phyloP scores from a whole-genome alignment of 257 asterid species.

The Solanum bulbocastanum region DNA sequence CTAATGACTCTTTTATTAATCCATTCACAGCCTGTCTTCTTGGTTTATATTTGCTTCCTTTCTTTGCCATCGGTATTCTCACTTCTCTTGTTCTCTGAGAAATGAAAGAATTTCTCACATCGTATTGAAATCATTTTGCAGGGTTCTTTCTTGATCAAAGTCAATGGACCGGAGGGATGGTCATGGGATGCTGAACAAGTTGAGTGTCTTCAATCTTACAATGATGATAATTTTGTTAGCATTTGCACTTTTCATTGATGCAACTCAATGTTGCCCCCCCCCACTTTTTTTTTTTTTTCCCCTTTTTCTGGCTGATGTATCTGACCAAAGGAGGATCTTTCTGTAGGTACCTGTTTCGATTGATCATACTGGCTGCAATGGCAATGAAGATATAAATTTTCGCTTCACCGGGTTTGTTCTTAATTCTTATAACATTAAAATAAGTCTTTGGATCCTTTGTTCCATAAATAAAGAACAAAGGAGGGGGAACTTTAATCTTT shows the following conservation, averaged over 20 bases:
- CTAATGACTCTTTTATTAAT: neutral
- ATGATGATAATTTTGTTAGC: neutral
- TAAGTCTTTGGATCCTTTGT: neutral
- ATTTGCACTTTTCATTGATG: neutral
- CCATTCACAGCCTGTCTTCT: neutral
- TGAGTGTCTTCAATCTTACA: constrained; percentile 32
- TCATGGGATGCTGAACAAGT: constrained; percentile 90
- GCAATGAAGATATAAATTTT: constrained; percentile 86
- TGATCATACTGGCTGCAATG: constrained; percentile 83
- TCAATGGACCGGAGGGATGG: constrained; percentile 96
- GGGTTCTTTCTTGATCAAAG: constrained; percentile 90
- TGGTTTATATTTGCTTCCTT: neutral
- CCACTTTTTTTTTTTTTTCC: neutral
- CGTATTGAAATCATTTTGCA: constrained; percentile 20
- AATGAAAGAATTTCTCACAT: neutral
- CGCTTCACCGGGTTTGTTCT: constrained; percentile 74
- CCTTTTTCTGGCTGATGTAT: neutral
- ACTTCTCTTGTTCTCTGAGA: neutral
- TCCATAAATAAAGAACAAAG: neutral
- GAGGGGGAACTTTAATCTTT: neutral
- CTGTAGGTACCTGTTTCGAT: constrained; percentile 72
- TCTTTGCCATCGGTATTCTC: neutral
- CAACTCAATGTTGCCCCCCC: neutral
- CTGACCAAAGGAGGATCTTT: constrained; percentile 13
- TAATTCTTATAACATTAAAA: neutral